These are phyloP conservation scores for Cladophialophora chaetospira DNA, from an alignment of 2,329 filamentous ascomycete genomes.

Conservation along the genomic window DNA sequence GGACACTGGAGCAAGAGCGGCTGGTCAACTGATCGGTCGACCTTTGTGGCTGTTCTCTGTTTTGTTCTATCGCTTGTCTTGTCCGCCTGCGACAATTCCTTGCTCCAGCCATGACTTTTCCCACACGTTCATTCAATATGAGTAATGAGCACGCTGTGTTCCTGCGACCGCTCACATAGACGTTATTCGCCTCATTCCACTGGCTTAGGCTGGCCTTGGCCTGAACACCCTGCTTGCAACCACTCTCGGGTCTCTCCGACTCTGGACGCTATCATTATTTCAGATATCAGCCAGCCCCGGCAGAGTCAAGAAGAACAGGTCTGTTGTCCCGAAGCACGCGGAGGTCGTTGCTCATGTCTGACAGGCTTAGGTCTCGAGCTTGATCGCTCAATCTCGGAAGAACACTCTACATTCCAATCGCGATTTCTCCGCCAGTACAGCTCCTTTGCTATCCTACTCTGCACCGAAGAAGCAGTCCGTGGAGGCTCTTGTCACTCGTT, in stretches of 20 bases:
- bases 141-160: constrained; percentile 25
- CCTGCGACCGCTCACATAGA: constrained; percentile 16
- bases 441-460: not conserved
- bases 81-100: not conserved
- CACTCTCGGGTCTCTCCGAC: constrained; percentile 1
- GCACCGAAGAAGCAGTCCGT: constrained; percentile 18
- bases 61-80: not conserved
- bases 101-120: not conserved
- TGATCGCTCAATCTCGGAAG: not conserved
- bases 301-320: constrained; percentile 10
- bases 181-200: constrained; percentile 19
- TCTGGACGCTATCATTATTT: not conserved
- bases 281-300: not conserved
- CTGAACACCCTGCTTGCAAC: constrained; percentile 20
- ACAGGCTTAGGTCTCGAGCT: constrained; percentile 20
- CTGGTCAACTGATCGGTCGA: too few species aligned
- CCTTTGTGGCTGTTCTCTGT: too few species aligned
- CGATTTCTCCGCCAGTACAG: not conserved
- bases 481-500: constrained; percentile 20
- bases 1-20: too few species aligned
- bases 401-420: not conserved
- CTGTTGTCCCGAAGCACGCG: not conserved
- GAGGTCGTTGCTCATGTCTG: constrained; percentile 22
- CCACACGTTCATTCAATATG: constrained; percentile 15
- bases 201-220: constrained; percentile 23